phyloP scores from a whole-genome alignment of 2,329 filamentous ascomycete species.

The Zasmidium cellare region DNA sequence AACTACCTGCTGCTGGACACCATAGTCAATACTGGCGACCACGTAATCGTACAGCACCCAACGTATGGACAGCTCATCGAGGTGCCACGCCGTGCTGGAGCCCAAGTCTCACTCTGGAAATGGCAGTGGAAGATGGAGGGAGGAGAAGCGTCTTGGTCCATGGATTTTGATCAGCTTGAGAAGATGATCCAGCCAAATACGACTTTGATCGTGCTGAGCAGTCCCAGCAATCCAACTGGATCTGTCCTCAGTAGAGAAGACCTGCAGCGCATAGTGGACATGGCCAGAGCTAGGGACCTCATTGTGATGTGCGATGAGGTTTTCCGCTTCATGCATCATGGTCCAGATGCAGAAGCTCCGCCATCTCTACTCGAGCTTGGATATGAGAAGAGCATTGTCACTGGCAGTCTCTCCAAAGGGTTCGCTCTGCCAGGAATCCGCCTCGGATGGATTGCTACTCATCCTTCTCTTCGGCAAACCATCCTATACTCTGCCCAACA shows the following conservation, averaged over 20 bases:
- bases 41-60: conserved; percentile 7
- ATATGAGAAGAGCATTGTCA: conserved; percentile 4
- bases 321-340: conserved; percentile 7
- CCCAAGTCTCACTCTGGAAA: conserved; percentile 6
- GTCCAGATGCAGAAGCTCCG: background rate
- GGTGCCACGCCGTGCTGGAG: conserved; percentile 8
- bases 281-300: background rate
- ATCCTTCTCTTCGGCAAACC: background rate
- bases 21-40: background rate
- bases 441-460: background rate
- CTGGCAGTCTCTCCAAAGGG: conserved; percentile 4
- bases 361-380: conserved; percentile 5
- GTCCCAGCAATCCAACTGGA: conserved; percentile 1
- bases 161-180: conserved; percentile 4
- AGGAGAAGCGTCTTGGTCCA: background rate
- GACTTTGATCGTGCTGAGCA: conserved; percentile 5
- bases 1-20: conserved; percentile 6
- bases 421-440: conserved; percentile 5
- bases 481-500: background rate
- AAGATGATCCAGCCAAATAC: background rate
- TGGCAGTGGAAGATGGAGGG: background rate
- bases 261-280: background rate
- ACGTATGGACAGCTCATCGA: conserved; percentile 6
- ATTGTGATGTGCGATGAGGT: conserved; percentile 3
- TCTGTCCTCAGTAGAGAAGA: background rate